Evolutionary conservation across 768 basidiomycete genomes (phyloP), one percentile per base, ranked within the genome.

Genomic region (Kwoniella newhampshirensis): DNA sequence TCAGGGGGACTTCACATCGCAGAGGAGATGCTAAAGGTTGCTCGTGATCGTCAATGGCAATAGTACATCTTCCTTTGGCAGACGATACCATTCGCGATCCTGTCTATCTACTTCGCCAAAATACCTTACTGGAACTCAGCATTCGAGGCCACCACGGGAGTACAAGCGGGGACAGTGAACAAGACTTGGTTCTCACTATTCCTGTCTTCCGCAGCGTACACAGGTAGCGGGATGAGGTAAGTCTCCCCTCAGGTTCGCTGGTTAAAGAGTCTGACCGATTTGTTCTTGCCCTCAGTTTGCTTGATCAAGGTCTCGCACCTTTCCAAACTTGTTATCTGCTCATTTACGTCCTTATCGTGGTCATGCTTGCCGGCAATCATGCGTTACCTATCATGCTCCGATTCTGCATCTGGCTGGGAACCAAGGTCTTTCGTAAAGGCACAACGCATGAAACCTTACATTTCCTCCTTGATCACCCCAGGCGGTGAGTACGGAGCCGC

Each of bases 401-500:
- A 25, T 49, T 71, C 7, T 35, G 60, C 51, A 59, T 75, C n/a
- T 71, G 73, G 73, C 41, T 68, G 0, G 67, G 64, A 1, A 69
- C 68, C 1, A 72, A 71, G 57, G 54, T 72, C 17, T 60, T 54
- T 40, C 57, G 60, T 13, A 32, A 49, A 27, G 67, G 68, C 2
- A 51, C 61, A 32, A 64, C 53, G 12, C 47, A 71, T 54, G 66
- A 70, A 43, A 64, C 69, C 18, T 52, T 75, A 27, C 70, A 75
- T 59, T 75, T 75, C 51, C 30, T 75, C 43, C 52, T 75, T 25
- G 71, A 70, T 45, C 73, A 72, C 59, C 68, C 70, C 6, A 55
- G 73, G 27, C 58, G 73, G 73, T 74, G 32, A 50, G 73, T 59
- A n/a, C n/a, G n/a, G n/a, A n/a, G n/a, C n/a, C n/a, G n/a, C n/a